Evolutionary conservation across 345 rosid genomes (phyloP), one percentile per base, ranked within the genome.

Genomic region (Schrenkiella parvula): DNA sequence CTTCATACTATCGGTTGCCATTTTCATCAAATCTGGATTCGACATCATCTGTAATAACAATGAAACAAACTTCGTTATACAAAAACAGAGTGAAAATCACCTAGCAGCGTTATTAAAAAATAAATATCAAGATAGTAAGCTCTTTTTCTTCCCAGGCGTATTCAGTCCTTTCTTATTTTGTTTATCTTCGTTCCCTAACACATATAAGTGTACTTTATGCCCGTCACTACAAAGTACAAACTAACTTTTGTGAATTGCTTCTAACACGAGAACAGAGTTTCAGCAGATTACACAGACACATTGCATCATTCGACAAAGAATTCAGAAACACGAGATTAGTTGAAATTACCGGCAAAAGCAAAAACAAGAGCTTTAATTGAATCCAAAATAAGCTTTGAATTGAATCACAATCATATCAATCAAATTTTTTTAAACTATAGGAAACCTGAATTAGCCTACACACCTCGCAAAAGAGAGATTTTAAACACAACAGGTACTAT

Each of bases 1-100:
- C 82, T 85, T 86, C 99, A 95, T 87, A 75, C 89, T 82, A 68
- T 95, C 97, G 0, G 97, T 78, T n/a, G 99, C 98, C 90, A 92
- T 92, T 66, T 79, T 95, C 92, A 95, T 83, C 85, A 89, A 82
- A 3, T 92, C 97, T 13, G 98, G 99, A 80, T 95, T 95, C 19
- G 97, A 80, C 97, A 90, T 88, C 93, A 92, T 84, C 98, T 95
- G 80, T 70, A 77, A 19, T 1, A 51, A 71, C 80, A 80, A 19
- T 14, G 39, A 41, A 39, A 43, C 3, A 41, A n/a, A 31, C 5
- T 28, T 28, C 15, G 25, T 37, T 21, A 54, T 5, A 17, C 31
- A 47, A 23, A 64, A 64, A 53, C 67, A 54, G 46, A 69, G 21
- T 11, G 0, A n/a, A 65, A 62, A 38, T 8, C 61, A 43, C 43